phyloP scores from a whole-genome alignment of 768 basidiomycete genomes.

The Lyophyllum shimeji region DNA sequence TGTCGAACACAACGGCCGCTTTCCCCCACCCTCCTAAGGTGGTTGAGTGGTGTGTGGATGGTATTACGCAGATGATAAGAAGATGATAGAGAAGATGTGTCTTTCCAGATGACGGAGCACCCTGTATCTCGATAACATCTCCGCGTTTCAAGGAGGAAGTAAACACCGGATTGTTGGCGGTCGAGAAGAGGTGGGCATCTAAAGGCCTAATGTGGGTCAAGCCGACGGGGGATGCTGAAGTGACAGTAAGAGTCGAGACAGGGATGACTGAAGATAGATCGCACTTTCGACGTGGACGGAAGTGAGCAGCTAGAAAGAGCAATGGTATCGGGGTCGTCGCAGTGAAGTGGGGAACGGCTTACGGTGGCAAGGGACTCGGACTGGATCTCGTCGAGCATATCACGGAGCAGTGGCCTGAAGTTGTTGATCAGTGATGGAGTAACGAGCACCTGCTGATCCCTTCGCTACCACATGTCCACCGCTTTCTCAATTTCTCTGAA shows the following conservation, averaged over 20 bases:
- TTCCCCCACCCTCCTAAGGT: conserved; percentile 60
- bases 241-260: not conserved
- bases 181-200: conserved; percentile 24
- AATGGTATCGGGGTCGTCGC: not conserved
- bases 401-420: conserved; percentile 2
- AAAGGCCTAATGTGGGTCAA: conserved; percentile 19
- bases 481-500: conserved; percentile 3
- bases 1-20: conserved; percentile 68
- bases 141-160: conserved; percentile 36
- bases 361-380: conserved; percentile 39
- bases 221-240: not conserved
- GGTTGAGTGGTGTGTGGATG: conserved; percentile 30
- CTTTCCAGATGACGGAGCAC: conserved; percentile 73
- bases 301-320: conserved; percentile 9
- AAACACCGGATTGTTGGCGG: conserved; percentile 1
- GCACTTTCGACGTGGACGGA: not conserved
- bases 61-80: conserved; percentile 57
- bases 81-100: conserved; percentile 74
- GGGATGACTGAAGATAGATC: not conserved
- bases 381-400: conserved; percentile 33
- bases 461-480: conserved; percentile 5
- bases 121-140: conserved; percentile 77
- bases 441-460: conserved; percentile 4
- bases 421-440: conserved; percentile 12
- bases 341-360: not conserved